These are phyloP conservation scores for Podila clonocystis DNA, from an alignment of 192 early-diverging fungal genomes.

Conservation along the genomic window DNA sequence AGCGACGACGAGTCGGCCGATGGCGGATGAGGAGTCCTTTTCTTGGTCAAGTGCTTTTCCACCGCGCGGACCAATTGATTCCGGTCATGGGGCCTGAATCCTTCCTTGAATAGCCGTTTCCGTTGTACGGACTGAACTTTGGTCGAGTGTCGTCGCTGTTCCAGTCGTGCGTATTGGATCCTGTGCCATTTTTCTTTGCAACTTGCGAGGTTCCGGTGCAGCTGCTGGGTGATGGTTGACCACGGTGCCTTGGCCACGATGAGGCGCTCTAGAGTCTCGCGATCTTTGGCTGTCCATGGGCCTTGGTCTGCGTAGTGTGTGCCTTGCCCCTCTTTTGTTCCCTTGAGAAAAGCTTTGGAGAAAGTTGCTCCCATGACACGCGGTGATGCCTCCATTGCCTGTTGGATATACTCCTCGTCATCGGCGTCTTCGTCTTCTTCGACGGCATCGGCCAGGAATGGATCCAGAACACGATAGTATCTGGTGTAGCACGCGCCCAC, in stretches of 20 bases:
- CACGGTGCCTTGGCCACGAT: slow-evolving; percentile 12
- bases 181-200: slow-evolving; percentile 44
- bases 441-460: slow-evolving; percentile 33
- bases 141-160: slow-evolving; percentile 4
- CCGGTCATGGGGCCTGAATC: slow-evolving; percentile 20
- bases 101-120: slow-evolving; percentile 25
- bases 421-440: slow-evolving; percentile 12
- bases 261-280: slow-evolving; percentile 16
- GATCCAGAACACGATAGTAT: slow-evolving; percentile 41
- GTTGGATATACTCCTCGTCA: neutral
- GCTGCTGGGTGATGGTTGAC: slow-evolving; percentile 16
- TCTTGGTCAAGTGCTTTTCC: slow-evolving; percentile 21
- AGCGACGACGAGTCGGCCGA: neutral
- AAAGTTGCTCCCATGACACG: neutral
- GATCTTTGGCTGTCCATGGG: slow-evolving; percentile 36
- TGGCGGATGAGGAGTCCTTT: neutral
- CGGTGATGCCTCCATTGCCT: neutral
- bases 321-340: neutral
- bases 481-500: slow-evolving; percentile 26
- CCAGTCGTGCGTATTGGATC: slow-evolving; percentile 11
- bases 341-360: neutral
- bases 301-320: slow-evolving; percentile 20
- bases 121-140: slow-evolving; percentile 11
- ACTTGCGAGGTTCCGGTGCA: slow-evolving; percentile 30
- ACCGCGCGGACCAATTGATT: slow-evolving; percentile 16